Base-by-base conservation (phyloP, 2,329 filamentous ascomycete species). In the Paecilomyces sp. region DNA sequence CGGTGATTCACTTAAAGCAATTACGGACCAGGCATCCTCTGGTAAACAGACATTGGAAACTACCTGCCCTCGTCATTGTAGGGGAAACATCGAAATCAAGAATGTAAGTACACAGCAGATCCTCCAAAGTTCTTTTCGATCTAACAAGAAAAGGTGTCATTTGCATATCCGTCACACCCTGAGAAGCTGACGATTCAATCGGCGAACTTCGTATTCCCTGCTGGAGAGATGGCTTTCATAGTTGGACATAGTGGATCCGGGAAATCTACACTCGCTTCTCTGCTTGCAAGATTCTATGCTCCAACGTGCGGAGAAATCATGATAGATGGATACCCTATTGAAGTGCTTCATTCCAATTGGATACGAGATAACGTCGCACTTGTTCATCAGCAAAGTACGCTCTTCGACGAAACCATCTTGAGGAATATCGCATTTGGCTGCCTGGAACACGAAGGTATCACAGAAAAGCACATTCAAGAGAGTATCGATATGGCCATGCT, bases 171-270 rank as follows among this genome's bases (percentile, higher is more conserved):
- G 1, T 85, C 86, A 0, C 88, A 89, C 54, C 84, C 84, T 0
- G 75, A 82, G 1, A 81, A 83, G 18, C 70, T 74, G 0, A 86
- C 88, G 1, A 79, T 97, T 9, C 74, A 82, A 0, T 76, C 82
- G 6, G 83, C 84, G 0, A 86, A 81, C 0, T 82, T 97, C 62
- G 83, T 81, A 64, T 93, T 97, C 60, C 83, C 86, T 0, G 81
- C 88, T 0, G 88, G 89, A 0, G 80, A 89, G 62, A 85, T 88
- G 2, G 91, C 87, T 0, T 97, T 94, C 68, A 80, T 97, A 1
- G 85, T 97, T 56, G 94, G 93, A 0, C 84, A 83, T 67, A 96
- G 91, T 68, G 94, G 94, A 0, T 96, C 91, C 1, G 93, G 93
- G 0, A 97, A 97, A 73, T 96, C 91, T 66, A 97, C 93, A 0